Base-by-base conservation (phyloP, 140 eudicot genomes). In the Anethum foeniculum region DNA sequence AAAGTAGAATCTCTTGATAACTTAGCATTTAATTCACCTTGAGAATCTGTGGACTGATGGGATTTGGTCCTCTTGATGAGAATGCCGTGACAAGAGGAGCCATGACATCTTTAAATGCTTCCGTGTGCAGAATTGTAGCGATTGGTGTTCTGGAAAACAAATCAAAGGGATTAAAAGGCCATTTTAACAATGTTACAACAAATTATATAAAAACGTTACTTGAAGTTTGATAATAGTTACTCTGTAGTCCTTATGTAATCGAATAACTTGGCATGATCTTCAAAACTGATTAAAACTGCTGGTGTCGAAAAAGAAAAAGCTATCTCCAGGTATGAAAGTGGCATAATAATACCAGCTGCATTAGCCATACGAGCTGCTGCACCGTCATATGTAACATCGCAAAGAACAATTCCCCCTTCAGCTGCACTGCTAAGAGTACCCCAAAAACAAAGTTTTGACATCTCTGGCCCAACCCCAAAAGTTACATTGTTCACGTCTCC, bases 401-500 rank as follows among this genome's bases (percentile, higher is more conserved):
- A 74, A 5, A 74, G 78, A 43, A 74, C 78, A 12, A 74, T 43
- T 44, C 78, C 58, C 30, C 78, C 78, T 74, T 44, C n/a, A 7
- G 56, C 58, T 27, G 46, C 5, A 41, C 23, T 74, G 28, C 58
- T 74, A 41, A 74, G 56, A 4, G 78, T 74, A 8, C 78, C 78
- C 36, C 78, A n/a, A 1, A 74, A 44, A 74, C 78, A 74, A 9
- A 74, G 13, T 25, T 2, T 74, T 27, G 78, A 44, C 34, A 74
- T 43, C 56, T 74, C 78, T 25, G 78, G 78, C 38, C 78, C 78
- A 74, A 44, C 78, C 30, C 78, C 78, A 14, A 74, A 74, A 12
- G 78, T 74, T 48, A 74, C 78, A 12, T 74, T 74, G 78, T 25
- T 28, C 30, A 54, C 82, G 58, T 80, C 77, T 67, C 82, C 82